Percentiles rank a stretch among this genome's conserved stretches.
Evolutionary conservation across 331 rosid genomes (phyloP).

Genomic region (Stylosanthes scabra): DNA sequence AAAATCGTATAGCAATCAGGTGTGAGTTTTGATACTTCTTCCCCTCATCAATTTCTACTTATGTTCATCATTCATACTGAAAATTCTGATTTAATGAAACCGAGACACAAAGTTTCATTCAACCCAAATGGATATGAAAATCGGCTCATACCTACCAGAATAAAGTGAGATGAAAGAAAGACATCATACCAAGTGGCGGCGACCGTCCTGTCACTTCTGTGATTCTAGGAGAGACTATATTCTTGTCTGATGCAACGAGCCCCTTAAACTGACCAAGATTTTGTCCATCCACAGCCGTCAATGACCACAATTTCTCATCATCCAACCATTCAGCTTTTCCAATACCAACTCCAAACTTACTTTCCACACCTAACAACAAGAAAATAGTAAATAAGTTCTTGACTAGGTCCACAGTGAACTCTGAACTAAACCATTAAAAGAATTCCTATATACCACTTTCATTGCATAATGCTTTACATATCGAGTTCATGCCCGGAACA

Average conservation of each 20-base stretch:
- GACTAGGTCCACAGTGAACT: constrained; percentile 33
- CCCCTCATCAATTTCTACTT: background rate
- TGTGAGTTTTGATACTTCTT: constrained; percentile 3
- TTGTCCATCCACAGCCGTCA: constrained; percentile 71
- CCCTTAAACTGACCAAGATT: constrained; percentile 84
- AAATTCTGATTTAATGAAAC: constrained; percentile 2
- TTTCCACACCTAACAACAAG: constrained; percentile 71
- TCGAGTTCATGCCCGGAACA: constrained; percentile 93
- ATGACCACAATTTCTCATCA: constrained; percentile 72
- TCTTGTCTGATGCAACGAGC: constrained; percentile 88
- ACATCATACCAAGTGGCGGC: constrained; percentile 78
- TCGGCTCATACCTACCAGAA: background rate
- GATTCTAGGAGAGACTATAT: constrained; percentile 66
- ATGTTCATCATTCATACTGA: background rate
- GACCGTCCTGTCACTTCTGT: constrained; percentile 64
- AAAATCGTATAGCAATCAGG: constrained; percentile 12
- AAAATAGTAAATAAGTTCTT: constrained; percentile 19
- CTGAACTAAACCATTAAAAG: constrained; percentile 30
- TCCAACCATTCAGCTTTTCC: constrained; percentile 79
- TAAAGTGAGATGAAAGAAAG: constrained; percentile 33
- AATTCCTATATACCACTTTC: constrained; percentile 67
- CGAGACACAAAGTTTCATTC: constrained; percentile 6
- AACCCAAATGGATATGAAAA: background rate
- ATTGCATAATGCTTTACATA: constrained; percentile 81
- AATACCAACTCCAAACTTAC: constrained; percentile 70